Conservation (phyloP, 2,329 filamentous ascomycete genomes). For the Coniochaeta prunicola region DNA sequence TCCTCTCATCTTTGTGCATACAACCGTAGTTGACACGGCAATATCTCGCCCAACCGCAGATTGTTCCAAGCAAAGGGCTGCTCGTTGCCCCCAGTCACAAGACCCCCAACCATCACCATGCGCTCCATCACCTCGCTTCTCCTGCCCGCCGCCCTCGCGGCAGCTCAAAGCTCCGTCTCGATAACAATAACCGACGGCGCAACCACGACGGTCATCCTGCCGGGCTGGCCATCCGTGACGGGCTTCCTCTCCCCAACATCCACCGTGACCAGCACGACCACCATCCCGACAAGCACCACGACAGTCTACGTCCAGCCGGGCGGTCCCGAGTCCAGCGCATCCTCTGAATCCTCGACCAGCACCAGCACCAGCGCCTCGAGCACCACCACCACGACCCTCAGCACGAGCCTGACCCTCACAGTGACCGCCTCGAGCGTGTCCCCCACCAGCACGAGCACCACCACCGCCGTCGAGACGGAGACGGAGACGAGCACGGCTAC, state of each 20-base stretch:
- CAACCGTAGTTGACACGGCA: neutral
- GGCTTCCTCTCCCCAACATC: neutral
- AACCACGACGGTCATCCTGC: slow-evolving; percentile 12
- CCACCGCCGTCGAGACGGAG: neutral
- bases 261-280: slow-evolving; percentile 7
- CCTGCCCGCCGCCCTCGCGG: slow-evolving; percentile 12
- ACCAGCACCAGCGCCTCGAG: neutral
- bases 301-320: slow-evolving; percentile 1
- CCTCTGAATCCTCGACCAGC: neutral
- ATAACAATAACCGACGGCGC: slow-evolving; percentile 13
- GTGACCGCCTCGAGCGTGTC: neutral
- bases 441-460: neutral
- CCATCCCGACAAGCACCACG: slow-evolving; percentile 7
- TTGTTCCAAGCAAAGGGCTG: neutral
- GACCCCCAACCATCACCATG: neutral
- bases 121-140: neutral
- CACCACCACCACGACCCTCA: neutral
- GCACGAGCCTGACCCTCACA: neutral
- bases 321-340: neutral
- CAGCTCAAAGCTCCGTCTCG: slow-evolving; percentile 13
- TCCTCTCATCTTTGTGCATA: neutral
- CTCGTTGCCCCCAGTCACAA: neutral
- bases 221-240: slow-evolving; percentile 9
- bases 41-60: neutral
- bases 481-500: neutral